phyloP scores from a whole-genome alignment of 139 green algal species.

The Tetradesmus obliquus region DNA sequence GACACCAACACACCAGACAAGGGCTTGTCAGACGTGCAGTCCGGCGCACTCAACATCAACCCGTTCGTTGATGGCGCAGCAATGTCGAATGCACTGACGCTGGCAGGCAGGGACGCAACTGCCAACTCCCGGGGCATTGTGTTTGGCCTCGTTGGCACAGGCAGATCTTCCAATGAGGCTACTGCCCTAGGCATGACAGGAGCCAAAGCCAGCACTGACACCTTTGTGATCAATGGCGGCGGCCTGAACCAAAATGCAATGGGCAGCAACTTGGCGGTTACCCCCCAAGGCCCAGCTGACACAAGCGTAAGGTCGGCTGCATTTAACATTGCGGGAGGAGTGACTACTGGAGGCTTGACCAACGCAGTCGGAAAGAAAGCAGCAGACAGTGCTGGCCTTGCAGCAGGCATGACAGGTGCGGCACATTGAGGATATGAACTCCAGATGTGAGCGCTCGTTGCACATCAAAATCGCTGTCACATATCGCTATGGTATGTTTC shows the following conservation, averaged over 20 bases:
- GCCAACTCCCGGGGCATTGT: slow-evolving; percentile 41
- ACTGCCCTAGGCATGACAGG: slow-evolving; percentile 27
- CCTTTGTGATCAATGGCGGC: slow-evolving; percentile 27
- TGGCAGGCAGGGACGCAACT: slow-evolving; percentile 24
- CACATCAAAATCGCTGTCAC: not conserved
- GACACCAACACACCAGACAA: slow-evolving; percentile 41
- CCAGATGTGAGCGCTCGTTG: too few species aligned
- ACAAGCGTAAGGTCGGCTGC: slow-evolving; percentile 19
- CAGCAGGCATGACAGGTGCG: slow-evolving; percentile 27
- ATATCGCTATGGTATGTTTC: too few species aligned
- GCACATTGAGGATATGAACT: not conserved
- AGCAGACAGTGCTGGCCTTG: slow-evolving; percentile 17
- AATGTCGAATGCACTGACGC: slow-evolving; percentile 26
- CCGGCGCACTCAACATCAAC: slow-evolving; percentile 42
- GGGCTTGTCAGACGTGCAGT: slow-evolving; percentile 20
- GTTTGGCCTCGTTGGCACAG: slow-evolving; percentile 29
- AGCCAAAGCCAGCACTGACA: slow-evolving; percentile 26
- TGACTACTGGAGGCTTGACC: slow-evolving; percentile 2
- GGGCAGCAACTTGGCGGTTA: slow-evolving; percentile 31
- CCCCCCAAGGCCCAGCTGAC: not conserved
- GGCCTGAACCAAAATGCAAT: slow-evolving; percentile 34
- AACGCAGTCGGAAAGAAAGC: slow-evolving; percentile 39
- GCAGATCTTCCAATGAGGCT: slow-evolving; percentile 4
- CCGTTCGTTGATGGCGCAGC: slow-evolving; percentile 30
- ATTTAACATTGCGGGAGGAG: slow-evolving; percentile 15